These are phyloP conservation scores for Debaryomycetaceae sp. DNA, from an alignment of 1,139 yeast species.

Conservation along the genomic window DNA sequence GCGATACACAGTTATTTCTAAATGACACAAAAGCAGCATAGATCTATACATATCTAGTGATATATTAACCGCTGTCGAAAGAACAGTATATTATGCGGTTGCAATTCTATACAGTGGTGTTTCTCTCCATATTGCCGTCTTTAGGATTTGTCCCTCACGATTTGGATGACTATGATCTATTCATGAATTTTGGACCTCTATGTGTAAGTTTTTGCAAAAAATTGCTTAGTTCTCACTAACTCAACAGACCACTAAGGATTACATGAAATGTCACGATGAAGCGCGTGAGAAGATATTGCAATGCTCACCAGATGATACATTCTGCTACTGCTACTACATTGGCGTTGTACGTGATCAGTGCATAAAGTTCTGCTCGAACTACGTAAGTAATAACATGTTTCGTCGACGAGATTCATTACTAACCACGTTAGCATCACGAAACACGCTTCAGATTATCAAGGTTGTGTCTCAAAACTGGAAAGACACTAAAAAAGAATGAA, in stretches of 20 bases:
- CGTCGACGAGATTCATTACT: not conserved
- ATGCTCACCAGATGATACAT: slow-evolving; percentile 4
- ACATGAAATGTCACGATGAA: slow-evolving; percentile 6
- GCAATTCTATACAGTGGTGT: not conserved
- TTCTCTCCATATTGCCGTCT: not conserved
- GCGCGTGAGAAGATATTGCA: slow-evolving; percentile 5
- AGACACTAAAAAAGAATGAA: not conserved
- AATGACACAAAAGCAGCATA: not conserved
- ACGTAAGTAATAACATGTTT: slow-evolving; percentile 5
- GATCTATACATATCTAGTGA: not conserved
- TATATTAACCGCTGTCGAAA: not conserved
- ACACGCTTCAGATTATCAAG: slow-evolving; percentile 6
- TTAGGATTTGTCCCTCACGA: not conserved
- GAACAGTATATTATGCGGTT: not conserved
- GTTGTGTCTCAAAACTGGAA: not conserved
- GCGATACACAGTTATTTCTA: not conserved
- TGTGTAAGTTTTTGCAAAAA: slow-evolving; percentile 8
- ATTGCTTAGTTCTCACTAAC: not conserved
- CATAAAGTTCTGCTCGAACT: slow-evolving; percentile 7
- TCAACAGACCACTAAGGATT: slow-evolving; percentile 5
- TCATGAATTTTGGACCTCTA: slow-evolving; percentile 9
- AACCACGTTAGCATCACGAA: slow-evolving; percentile 9
- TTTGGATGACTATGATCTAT: not conserved
- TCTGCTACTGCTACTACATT: slow-evolving; percentile 9
- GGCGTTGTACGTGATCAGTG: slow-evolving; percentile 7